Evolutionary conservation across 2,329 filamentous ascomycete species (phyloP).

Genomic region (Volutella citrinella): DNA sequence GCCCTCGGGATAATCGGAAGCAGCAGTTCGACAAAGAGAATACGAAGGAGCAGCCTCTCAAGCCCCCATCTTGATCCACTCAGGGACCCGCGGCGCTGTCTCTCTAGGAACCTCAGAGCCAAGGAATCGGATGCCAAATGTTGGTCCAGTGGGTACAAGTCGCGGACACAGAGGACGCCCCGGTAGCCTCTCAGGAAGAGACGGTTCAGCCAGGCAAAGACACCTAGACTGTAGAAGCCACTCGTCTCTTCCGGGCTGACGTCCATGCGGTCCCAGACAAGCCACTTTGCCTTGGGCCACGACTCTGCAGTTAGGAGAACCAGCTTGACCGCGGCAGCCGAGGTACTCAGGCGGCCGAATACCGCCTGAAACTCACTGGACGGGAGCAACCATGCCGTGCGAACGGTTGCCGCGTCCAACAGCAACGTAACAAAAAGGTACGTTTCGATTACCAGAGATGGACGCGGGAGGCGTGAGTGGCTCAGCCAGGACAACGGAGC

Average conservation of each 20-base stretch:
- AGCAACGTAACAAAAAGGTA: slow-evolving; percentile 40
- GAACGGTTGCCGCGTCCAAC: slow-evolving; percentile 36
- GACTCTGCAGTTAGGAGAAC: slow-evolving; percentile 35
- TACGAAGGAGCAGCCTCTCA: not conserved
- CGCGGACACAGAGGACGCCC: slow-evolving; percentile 1
- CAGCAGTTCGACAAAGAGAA: slow-evolving; percentile 5
- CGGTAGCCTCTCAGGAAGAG: slow-evolving; percentile 16
- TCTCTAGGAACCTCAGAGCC: slow-evolving; percentile 3
- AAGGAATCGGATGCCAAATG: slow-evolving; percentile 1
- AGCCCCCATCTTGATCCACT: slow-evolving; percentile 7
- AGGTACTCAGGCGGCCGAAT: slow-evolving; percentile 27
- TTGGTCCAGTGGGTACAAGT: slow-evolving; percentile 9
- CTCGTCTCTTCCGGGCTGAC: slow-evolving; percentile 30
- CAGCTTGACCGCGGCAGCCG: slow-evolving; percentile 28
- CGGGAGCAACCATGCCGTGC: slow-evolving; percentile 34
- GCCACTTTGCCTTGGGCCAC: slow-evolving; percentile 31
- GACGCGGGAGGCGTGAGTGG: slow-evolving; percentile 33
- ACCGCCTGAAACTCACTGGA: slow-evolving; percentile 2
- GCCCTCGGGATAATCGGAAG: slow-evolving; percentile 5
- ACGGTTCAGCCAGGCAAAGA: slow-evolving; percentile 29
- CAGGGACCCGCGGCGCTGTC: slow-evolving; percentile 5
- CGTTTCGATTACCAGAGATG: slow-evolving; percentile 37
- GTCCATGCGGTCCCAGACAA: slow-evolving; percentile 29
- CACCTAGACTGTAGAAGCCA: slow-evolving; percentile 20
- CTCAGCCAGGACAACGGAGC: slow-evolving; percentile 8